A percentile compares a stretch with the other conserved stretches of the same genome.
These are phyloP conservation scores for Podospora australis DNA, from an alignment of 495 filamentous ascomycete genomes.

Conservation along the genomic window DNA sequence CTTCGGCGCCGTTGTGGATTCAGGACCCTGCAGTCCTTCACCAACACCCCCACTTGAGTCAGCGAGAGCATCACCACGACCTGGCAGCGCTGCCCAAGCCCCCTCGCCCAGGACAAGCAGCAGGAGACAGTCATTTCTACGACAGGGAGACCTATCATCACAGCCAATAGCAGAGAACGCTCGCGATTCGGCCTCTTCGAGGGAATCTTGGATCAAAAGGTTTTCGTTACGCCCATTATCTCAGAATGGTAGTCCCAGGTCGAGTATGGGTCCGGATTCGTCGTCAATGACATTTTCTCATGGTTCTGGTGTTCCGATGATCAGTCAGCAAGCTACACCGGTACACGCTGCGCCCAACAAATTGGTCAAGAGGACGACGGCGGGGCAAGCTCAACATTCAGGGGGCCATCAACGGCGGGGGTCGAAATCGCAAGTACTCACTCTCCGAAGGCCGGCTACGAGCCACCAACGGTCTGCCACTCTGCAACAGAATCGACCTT, in stretches of 20 bases:
- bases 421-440: slow-evolving; percentile 49
- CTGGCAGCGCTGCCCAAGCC: slow-evolving; percentile 24
- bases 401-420: slow-evolving; percentile 28
- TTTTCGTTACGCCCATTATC: slow-evolving; percentile 67
- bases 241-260: slow-evolving; percentile 59
- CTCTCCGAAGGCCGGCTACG: slow-evolving; percentile 71
- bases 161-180: slow-evolving; percentile 31
- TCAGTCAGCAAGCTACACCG: slow-evolving; percentile 35
- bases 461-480: slow-evolving; percentile 80
- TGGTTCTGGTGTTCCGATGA: slow-evolving; percentile 61
- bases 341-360: slow-evolving; percentile 64
- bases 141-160: slow-evolving; percentile 28
- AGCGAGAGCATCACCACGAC: slow-evolving; percentile 18
- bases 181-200: slow-evolving; percentile 48
- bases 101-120: slow-evolving; percentile 24
- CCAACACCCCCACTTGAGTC: slow-evolving; percentile 29
- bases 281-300: slow-evolving; percentile 64
- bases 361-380: slow-evolving; percentile 75
- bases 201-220: slow-evolving; percentile 69
- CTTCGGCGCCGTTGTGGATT: slow-evolving; percentile 22
- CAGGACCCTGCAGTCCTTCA: slow-evolving; percentile 17
- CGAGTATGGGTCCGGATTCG: slow-evolving; percentile 62
- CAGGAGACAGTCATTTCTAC: slow-evolving; percentile 42
- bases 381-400: slow-evolving; percentile 45
- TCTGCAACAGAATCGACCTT: slow-evolving; percentile 45